Evolutionary conservation across 805 yeast genomes (phyloP).

Genomic region (Zygosaccharomyces gambellarensis): DNA sequence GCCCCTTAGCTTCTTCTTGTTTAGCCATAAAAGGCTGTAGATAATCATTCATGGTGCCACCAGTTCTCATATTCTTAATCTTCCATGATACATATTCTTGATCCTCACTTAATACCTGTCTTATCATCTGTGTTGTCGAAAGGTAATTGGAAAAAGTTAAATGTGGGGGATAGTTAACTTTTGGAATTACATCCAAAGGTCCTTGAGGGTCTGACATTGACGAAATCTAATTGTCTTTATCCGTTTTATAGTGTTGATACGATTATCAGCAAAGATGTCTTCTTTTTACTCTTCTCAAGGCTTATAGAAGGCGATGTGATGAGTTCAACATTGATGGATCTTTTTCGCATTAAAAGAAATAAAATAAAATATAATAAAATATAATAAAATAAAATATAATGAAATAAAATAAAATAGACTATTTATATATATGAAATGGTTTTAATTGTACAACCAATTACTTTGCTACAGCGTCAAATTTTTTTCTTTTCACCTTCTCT

Average conservation of each 20-base stretch:
- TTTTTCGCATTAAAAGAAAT: too few relatives aligned
- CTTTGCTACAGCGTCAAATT: not conserved
- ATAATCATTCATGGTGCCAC: slow-evolving; percentile 30
- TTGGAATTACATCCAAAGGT: slow-evolving; percentile 31
- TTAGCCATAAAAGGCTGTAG: slow-evolving; percentile 4
- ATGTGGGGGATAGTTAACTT: slow-evolving; percentile 27
- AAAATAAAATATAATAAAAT: too few relatives aligned
- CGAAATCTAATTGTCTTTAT: not conserved
- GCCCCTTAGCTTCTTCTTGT: slow-evolving; percentile 1
- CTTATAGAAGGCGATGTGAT: too few relatives aligned
- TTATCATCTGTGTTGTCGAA: slow-evolving; percentile 31
- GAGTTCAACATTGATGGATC: too few relatives aligned
- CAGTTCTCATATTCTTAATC: slow-evolving; percentile 29
- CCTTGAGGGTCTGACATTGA: slow-evolving; percentile 30
- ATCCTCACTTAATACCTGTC: slow-evolving; percentile 33
- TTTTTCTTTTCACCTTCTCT: not conserved
- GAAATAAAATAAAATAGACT: not conserved
- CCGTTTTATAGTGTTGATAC: not conserved
- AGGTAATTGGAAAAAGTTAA: slow-evolving; percentile 29
- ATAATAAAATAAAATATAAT: too few relatives aligned
- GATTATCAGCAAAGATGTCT: not conserved
- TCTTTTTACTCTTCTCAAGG: not conserved
- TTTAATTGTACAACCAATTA: not conserved
- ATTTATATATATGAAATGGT: not conserved
- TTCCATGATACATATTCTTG: slow-evolving; percentile 35